Base-by-base conservation (phyloP, 2,329 filamentous ascomycete species). In the Aspergillus sp. region DNA sequence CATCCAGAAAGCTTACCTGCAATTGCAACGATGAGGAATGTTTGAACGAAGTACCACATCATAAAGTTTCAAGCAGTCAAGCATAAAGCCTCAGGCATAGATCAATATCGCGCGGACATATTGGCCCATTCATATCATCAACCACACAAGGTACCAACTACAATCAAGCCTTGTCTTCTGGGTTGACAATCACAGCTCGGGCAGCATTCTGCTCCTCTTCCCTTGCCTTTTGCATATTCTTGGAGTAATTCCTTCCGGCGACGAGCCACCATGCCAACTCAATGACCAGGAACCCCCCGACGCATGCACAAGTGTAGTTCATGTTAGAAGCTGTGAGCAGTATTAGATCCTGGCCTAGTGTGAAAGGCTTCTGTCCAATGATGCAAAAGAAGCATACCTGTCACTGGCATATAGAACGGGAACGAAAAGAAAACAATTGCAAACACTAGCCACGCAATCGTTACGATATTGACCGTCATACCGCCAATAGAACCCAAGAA, bases 171-270 rank as follows among this genome's bases (percentile, higher is more conserved):
- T 60, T 62, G 16, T 45, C 56, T 16, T 53, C 54, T 16, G n/a
- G 36, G 52, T 56, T 51, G n/a, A 64, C 62, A 55, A 65, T 54
- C 51, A 65, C 52, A n/a, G 60, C 51, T 20, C 49, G 46, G 11
- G 61, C 49, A 22, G 57, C 60, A 49, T 61, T 61, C 18, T 60
- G 29, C 18, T 96, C 74, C 81, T 96, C 62, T 91, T 96, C 76
- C 49, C 59, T 65, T 9, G 66, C 69, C 54, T 75, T 73, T 22
- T 72, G 68, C 64, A 80, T 78, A 42, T 67, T 73, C 55, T 71
- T 67, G 5, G 75, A 76, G 46, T 78, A 81, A 24, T 67, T 66
- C 52, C 68, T 71, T 4, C 78, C 75, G 1, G 72, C 77, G 54
- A 79, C 70, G n/a, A 79, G 54, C 78, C 78, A 81, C 79, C 78